phyloP scores from a whole-genome alignment of 768 basidiomycete species.

The Xerocomellus intermedius region DNA sequence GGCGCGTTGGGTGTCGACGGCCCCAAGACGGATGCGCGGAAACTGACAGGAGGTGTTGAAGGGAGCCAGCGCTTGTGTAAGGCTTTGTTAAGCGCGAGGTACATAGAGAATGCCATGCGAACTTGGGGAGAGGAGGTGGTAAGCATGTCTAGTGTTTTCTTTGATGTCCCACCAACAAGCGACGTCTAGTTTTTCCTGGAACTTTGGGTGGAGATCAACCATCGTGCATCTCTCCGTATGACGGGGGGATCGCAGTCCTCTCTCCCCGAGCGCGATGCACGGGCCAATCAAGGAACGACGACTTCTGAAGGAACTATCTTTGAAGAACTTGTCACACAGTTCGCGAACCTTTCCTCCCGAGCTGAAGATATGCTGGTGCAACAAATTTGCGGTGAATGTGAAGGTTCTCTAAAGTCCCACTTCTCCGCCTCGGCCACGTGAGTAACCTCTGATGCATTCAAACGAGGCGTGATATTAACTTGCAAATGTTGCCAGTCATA shows the following conservation, averaged over 20 bases:
- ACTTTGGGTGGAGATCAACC: conserved; percentile 78
- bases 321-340: conserved; percentile 68
- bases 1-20: conserved; percentile 71
- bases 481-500: conserved; percentile 8
- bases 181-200: conserved; percentile 82
- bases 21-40: conserved; percentile 47
- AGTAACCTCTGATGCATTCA: conserved; percentile 16
- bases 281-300: conserved; percentile 22
- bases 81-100: conserved; percentile 78
- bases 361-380: conserved; percentile 87
- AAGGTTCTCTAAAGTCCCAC: conserved; percentile 70
- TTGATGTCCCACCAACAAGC: neutral
- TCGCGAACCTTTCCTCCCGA: conserved; percentile 56
- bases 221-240: conserved; percentile 54
- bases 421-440: conserved; percentile 52
- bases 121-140: conserved; percentile 91
- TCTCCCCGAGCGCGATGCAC: conserved; percentile 44
- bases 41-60: conserved; percentile 77
- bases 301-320: conserved; percentile 70
- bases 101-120: conserved; percentile 66
- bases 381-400: conserved; percentile 80
- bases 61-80: conserved; percentile 85
- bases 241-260: conserved; percentile 48
- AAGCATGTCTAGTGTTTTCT: conserved; percentile 27
- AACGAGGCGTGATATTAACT: neutral